Conservation (phyloP, 345 rosid species). For the Hypericum perforatum region DNA sequence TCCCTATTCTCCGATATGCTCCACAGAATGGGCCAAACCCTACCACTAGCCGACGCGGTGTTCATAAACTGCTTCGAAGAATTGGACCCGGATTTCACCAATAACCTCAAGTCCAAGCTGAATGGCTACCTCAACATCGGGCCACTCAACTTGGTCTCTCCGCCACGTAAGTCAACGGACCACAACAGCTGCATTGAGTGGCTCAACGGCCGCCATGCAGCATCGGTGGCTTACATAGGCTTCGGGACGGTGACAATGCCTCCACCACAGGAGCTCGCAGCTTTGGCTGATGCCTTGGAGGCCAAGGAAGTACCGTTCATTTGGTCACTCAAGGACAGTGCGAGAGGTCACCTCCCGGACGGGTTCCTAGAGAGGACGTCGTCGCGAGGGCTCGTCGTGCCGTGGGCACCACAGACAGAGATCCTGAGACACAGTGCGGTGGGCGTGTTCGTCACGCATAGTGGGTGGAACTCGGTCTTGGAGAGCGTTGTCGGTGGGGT, state of each 20-base stretch:
- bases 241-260: conserved; percentile 30
- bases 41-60: conserved; percentile 29
- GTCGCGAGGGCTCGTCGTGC: conserved; percentile 33
- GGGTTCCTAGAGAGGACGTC: conserved; percentile 33
- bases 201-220: conserved; percentile 21
- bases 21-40: conserved; percentile 22
- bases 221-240: conserved; percentile 32
- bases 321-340: conserved; percentile 43
- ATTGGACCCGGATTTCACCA: conserved; percentile 24
- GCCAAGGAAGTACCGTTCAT: conserved; percentile 39
- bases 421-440: conserved; percentile 34
- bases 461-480: conserved; percentile 63
- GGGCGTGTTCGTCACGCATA: conserved; percentile 52
- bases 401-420: conserved; percentile 53
- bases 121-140: conserved; percentile 24
- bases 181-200: conserved; percentile 20
- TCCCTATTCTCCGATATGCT: conserved; percentile 31
- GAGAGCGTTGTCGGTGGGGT: conserved; percentile 57
- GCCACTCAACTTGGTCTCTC: conserved; percentile 22
- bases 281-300: conserved; percentile 48
- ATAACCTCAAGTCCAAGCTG: conserved; percentile 26
- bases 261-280: conserved; percentile 7
- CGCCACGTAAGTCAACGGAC: conserved; percentile 6
- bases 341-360: conserved; percentile 21
- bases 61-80: conserved; percentile 34